A percentile compares a stretch with the other conserved stretches of the same genome.
These are phyloP conservation scores for Albifimbria verrucaria DNA, from an alignment of 2,329 filamentous ascomycete species.

Conservation along the genomic window DNA sequence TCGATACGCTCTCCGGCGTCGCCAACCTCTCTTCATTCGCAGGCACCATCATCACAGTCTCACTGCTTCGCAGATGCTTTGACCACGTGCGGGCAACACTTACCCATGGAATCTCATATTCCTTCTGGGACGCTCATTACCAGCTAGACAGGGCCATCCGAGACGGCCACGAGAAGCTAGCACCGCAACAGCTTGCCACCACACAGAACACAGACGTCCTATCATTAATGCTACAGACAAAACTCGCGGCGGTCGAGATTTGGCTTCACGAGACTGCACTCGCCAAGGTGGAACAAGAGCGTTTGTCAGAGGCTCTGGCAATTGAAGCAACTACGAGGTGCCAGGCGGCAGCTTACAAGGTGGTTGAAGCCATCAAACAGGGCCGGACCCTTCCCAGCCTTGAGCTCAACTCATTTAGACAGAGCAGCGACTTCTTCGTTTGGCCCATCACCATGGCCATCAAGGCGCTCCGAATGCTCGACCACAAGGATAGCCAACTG, in stretches of 20 bases:
- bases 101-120: not conserved
- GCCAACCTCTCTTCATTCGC: slow-evolving; percentile 5
- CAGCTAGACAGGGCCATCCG: slow-evolving; percentile 3
- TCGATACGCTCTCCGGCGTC: not conserved
- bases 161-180: slow-evolving; percentile 2
- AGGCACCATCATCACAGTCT: slow-evolving; percentile 2
- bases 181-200: not conserved
- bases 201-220: slow-evolving; percentile 1
- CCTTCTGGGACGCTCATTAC: slow-evolving; percentile 6
- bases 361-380: slow-evolving; percentile 1
- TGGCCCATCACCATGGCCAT: slow-evolving; percentile 7
- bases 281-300: slow-evolving; percentile 2
- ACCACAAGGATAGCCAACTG: not conserved
- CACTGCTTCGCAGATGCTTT: slow-evolving; percentile 4
- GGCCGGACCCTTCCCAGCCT: slow-evolving; percentile 1
- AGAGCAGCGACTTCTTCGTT: slow-evolving; percentile 4
- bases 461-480: slow-evolving; percentile 6
- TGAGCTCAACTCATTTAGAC: not conserved
- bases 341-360: slow-evolving; percentile 1
- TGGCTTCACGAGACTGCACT: slow-evolving; percentile 6
- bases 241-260: slow-evolving; percentile 2
- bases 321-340: slow-evolving; percentile 2
- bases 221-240: slow-evolving; percentile 2
- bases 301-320: not conserved
- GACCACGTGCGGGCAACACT: slow-evolving; percentile 1